Evolutionary conservation across 805 yeast genomes (phyloP).

Genomic region (Huiozyma naganishii): DNA sequence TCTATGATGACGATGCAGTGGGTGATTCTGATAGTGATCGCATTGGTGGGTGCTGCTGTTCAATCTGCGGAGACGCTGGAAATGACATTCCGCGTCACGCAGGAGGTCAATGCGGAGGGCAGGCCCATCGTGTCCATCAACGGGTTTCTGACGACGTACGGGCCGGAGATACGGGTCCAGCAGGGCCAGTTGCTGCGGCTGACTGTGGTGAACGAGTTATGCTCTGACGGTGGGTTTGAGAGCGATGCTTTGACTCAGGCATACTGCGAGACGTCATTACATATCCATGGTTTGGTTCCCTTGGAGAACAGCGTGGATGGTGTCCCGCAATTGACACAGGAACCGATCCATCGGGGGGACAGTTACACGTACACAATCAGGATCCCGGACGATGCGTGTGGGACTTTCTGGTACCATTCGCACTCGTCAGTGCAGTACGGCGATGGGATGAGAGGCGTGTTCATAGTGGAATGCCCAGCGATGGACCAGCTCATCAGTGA

Average conservation of each 20-base stretch:
- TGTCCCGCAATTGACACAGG: slow-evolving; percentile 42
- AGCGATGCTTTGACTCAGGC: slow-evolving; percentile 8
- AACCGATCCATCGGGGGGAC: slow-evolving; percentile 58
- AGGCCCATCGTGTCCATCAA: slow-evolving; percentile 18
- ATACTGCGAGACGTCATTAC: slow-evolving; percentile 31
- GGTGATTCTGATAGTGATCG: too few species aligned
- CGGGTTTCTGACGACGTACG: slow-evolving; percentile 10
- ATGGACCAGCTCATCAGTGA: slow-evolving; percentile 18
- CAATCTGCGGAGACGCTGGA: too few species aligned
- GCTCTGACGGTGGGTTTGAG: slow-evolving; percentile 12
- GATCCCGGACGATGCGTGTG: slow-evolving; percentile 33
- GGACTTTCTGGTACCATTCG: slow-evolving; percentile 50
- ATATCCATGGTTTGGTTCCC: slow-evolving; percentile 44
- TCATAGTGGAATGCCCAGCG: slow-evolving; percentile 34
- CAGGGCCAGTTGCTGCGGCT: slow-evolving; percentile 17
- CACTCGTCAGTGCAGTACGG: slow-evolving; percentile 40
- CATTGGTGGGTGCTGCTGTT: too few species aligned
- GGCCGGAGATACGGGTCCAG: slow-evolving; percentile 16
- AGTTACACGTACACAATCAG: slow-evolving; percentile 40
- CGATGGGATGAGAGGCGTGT: slow-evolving; percentile 41
- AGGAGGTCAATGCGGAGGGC: slow-evolving; percentile 1
- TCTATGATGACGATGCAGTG: too few species aligned
- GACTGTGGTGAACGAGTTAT: slow-evolving; percentile 13
- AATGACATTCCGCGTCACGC: too few species aligned
- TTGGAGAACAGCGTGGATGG: slow-evolving; percentile 37